These are phyloP conservation scores for Paracoccidioides lutzii DNA, from an alignment of 2,329 filamentous ascomycete species.

Conservation along the genomic window DNA sequence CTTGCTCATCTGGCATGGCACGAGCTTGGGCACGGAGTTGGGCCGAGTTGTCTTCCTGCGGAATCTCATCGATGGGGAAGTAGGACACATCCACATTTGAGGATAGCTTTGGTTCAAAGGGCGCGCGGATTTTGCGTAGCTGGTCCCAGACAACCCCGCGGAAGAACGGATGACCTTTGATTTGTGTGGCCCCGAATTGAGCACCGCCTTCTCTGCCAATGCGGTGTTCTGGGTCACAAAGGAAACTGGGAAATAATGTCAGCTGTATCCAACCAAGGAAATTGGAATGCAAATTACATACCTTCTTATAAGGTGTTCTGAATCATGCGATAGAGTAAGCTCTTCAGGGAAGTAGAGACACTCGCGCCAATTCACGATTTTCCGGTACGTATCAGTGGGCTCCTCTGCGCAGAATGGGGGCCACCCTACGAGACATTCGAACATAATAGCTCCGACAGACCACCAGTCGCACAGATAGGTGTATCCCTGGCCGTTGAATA, in stretches of 20 bases:
- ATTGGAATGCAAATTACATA: slow-evolving; percentile 29
- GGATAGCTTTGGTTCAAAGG: slow-evolving; percentile 86
- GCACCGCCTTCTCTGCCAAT: slow-evolving; percentile 55
- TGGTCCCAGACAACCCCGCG: slow-evolving; percentile 90
- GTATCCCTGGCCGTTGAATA: slow-evolving; percentile 93
- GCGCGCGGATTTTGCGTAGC: slow-evolving; percentile 80
- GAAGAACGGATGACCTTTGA: slow-evolving; percentile 94
- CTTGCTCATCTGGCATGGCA: slow-evolving; percentile 60
- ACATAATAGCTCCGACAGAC: slow-evolving; percentile 98
- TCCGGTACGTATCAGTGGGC: slow-evolving; percentile 92
- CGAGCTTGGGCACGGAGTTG: slow-evolving; percentile 72
- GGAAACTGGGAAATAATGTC: slow-evolving; percentile 47
- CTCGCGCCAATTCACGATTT: slow-evolving; percentile 97
- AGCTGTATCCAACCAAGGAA: not conserved
- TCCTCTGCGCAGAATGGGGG: slow-evolving; percentile 98
- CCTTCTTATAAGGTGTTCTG: slow-evolving; percentile 86
- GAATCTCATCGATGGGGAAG: slow-evolving; percentile 97
- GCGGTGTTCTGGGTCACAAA: slow-evolving; percentile 87
- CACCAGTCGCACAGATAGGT: slow-evolving; percentile 98
- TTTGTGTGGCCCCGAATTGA: slow-evolving; percentile 66
- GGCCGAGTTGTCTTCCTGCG: slow-evolving; percentile 87
- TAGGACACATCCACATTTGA: slow-evolving; percentile 95
- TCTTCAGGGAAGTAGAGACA: slow-evolving; percentile 95
- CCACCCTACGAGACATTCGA: slow-evolving; percentile 97
- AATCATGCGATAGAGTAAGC: slow-evolving; percentile 73